Base-by-base conservation (phyloP, 495 filamentous ascomycete species). In the Hypoxylon intermedium region DNA sequence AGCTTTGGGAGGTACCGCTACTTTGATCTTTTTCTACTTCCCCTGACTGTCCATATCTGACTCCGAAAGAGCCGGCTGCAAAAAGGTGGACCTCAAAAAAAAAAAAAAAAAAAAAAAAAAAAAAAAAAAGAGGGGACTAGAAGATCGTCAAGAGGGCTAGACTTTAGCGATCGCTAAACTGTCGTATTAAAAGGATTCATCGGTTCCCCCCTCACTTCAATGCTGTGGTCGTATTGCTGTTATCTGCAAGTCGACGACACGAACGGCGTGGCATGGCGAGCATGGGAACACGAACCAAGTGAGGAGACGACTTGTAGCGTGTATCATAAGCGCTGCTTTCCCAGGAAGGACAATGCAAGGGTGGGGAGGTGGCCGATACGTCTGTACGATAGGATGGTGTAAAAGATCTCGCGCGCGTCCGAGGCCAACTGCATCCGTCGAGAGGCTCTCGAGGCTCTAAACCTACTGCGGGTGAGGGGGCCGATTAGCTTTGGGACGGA, bases 291-390 rank as follows among this genome's bases (percentile, higher is more conserved):
- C 60, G 60, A 63, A 63, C 30, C 30, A 37, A 13, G 54, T 54
- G 43, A 64, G 44, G 53, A 53, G 47, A 20, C 20, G 30, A 43
- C 42, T 45, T 50, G 51, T 44, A 65, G 51, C 44, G 24, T 33
- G 21, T 33, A 56, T 47, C 43, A 44, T 60, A 65, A 65, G 62
- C 56, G 62, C 62, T 56, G 11, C n/a, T n/a, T n/a, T n/a, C n/a
- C n/a, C 40, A 28, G n/a, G 41, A 37, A 20, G 26, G 28, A 23
- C 1, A 31, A 52, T n/a, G n/a, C 49, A 60, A 33, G 51, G 55
- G 36, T 54, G n/a, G n/a, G n/a, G n/a, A n/a, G n/a, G n/a, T 26
- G 4, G 7, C 7, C n/a, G 56, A 51, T 60, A 60, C 45, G 47
- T n/a, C n/a, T n/a, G n/a, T n/a, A 58, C 47, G 31, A 45, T 26